Evolutionary conservation across 371 early-diverging fungal species (phyloP), one percentile per base, ranked within the genome.

Genomic region (Blastocladiella emersonii): DNA sequence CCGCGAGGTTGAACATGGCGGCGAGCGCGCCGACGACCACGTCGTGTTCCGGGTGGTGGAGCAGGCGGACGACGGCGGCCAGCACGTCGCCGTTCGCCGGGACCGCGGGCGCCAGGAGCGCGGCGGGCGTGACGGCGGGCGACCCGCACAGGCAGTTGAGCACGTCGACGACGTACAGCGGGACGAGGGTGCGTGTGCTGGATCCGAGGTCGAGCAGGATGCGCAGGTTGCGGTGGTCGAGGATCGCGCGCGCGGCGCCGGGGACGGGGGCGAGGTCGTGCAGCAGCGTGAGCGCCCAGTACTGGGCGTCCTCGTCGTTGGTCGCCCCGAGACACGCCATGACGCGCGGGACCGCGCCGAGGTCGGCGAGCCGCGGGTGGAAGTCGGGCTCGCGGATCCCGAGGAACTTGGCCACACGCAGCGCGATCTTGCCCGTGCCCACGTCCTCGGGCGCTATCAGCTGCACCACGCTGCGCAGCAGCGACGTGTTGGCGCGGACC

Each of bases 111-210:
- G 13, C 19, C 3, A 23, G 17, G 27, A 59, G n/a, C 1, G 30
- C 37, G 30, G 2, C 25, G 1, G 41, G n/a, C 19, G n/a, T 7
- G 19, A 41, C 30, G 35, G 25, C 7, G 3, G 59, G 59, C 25
- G 32, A 15, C 25, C n/a, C 34, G 37, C 59, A 59, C 27, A 59
- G 25, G 1, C 10, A 8, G 12, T n/a, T 19, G 17, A 41, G 8
- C 3, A 59, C 32, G 32, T 59, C 59, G 21, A 59, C 59, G n/a
- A 34, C 43, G 19, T 59, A 59, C 36, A 59, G 34, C 37, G 59
- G 59, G 6, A 59, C 27, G 8, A 59, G 41, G 37, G 19, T 10
- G 13, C 43, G 37, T 0, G n/a, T 10, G 6, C n/a, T n/a, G 10
- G 34, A 19, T 4, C 10, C 59, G 7, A 59, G 13, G 25, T 19